Evolutionary conservation across 495 filamentous ascomycete genomes (phyloP).

Genomic region (Staphylotrichum longicolle): DNA sequence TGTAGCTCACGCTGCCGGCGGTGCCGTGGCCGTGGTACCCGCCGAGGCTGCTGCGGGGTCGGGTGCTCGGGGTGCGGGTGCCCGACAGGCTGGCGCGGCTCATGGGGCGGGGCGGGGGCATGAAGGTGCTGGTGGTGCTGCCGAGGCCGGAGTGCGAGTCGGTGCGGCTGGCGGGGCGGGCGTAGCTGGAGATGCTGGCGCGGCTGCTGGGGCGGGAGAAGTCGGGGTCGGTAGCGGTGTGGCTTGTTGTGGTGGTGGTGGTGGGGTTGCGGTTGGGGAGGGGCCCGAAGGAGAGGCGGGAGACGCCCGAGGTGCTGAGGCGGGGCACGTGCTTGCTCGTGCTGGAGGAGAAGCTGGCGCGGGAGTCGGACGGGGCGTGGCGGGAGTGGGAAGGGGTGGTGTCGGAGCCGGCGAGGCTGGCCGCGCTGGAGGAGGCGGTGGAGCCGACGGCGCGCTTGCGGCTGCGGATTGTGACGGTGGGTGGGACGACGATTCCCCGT

Average conservation of each 20-base stretch:
- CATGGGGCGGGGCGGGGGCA: conserved; percentile 64
- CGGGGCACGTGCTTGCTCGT: conserved; percentile 48
- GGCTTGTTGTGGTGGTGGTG: not conserved
- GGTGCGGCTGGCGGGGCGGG: conserved; percentile 48
- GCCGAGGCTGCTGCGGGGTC: conserved; percentile 55
- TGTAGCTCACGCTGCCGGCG: conserved; percentile 46
- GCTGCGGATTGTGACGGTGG: conserved; percentile 73
- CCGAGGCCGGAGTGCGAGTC: conserved; percentile 34
- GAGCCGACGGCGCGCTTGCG: conserved; percentile 66
- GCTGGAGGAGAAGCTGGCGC: conserved; percentile 39
- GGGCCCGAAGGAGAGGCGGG: conserved; percentile 53
- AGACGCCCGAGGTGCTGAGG: conserved; percentile 54
- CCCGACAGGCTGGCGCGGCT: conserved; percentile 58
- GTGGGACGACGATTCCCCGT: conserved; percentile 62
- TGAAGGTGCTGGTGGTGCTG: conserved; percentile 19
- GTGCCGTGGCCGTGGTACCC: conserved; percentile 30
- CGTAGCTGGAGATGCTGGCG: conserved; percentile 54
- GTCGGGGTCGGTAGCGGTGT: conserved; percentile 30
- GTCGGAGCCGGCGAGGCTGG: conserved; percentile 44
- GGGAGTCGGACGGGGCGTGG: conserved; percentile 34
- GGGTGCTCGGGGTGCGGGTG: conserved; percentile 61
- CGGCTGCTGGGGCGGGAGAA: conserved; percentile 60
- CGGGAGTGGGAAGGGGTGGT: conserved; percentile 38
- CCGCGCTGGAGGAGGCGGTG: conserved; percentile 52
- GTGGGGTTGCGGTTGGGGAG: conserved; percentile 48